A percentile compares a stretch with the other conserved stretches of the same genome.
These are phyloP conservation scores for Fraxinus sp. DNA, from an alignment of 305 asterid species.

Conservation along the genomic window DNA sequence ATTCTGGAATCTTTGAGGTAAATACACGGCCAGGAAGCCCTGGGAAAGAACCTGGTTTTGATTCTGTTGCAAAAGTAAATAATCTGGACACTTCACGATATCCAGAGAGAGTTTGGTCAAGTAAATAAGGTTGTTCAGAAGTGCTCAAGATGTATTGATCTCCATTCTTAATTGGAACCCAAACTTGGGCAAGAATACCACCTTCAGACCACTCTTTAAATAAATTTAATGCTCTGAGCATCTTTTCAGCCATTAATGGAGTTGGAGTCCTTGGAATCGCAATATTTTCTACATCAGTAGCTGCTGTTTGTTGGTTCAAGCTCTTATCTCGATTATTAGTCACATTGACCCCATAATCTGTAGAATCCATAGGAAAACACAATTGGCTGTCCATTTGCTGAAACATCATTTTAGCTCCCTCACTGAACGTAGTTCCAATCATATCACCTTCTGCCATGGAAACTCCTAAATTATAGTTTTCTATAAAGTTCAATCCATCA, in stretches of 20 bases:
- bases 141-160: slow-evolving; percentile 54
- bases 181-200: slow-evolving; percentile 64
- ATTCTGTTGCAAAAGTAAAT: slow-evolving; percentile 56
- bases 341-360: slow-evolving; percentile 21
- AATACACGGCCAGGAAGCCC: slow-evolving; percentile 90
- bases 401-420: slow-evolving; percentile 30
- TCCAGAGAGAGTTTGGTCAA: slow-evolving; percentile 56
- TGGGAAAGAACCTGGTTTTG: slow-evolving; percentile 35
- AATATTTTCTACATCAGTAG: slow-evolving; percentile 8
- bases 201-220: slow-evolving; percentile 52
- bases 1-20: slow-evolving; percentile 65
- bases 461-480: slow-evolving; percentile 28
- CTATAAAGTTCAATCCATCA: slow-evolving; percentile 34
- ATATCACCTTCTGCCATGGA: slow-evolving; percentile 23
- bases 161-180: slow-evolving; percentile 65
- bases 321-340: slow-evolving; percentile 15
- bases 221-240: slow-evolving; percentile 57
- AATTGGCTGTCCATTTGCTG: slow-evolving; percentile 24
- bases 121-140: slow-evolving; percentile 60
- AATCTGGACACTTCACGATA: slow-evolving; percentile 69
- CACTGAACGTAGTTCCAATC: slow-evolving; percentile 17
- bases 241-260: slow-evolving; percentile 50
- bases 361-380: slow-evolving; percentile 18
- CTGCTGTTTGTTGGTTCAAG: background rate
- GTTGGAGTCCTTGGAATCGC: slow-evolving; percentile 42